Percentiles rank a stretch among this genome's conserved stretches.
phyloP scores from a whole-genome alignment of 768 basidiomycete species.

The Naganishia antarctica region DNA sequence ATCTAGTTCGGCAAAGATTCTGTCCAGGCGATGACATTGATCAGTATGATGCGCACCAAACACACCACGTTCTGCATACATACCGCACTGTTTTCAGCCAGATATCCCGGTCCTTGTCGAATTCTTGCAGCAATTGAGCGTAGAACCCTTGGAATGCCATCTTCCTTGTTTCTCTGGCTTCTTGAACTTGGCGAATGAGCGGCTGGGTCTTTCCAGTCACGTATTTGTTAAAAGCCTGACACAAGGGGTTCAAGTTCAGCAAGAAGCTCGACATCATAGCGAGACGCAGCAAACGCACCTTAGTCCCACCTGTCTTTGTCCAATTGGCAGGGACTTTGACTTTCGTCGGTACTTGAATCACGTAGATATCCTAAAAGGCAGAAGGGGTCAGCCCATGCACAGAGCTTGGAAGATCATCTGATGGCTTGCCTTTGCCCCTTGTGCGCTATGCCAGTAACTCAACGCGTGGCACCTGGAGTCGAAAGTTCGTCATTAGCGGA shows the following conservation, averaged over 20 bases:
- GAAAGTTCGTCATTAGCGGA: not conserved
- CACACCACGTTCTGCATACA: slow-evolving; percentile 18
- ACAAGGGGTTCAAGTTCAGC: slow-evolving; percentile 13
- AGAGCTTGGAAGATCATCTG: not conserved
- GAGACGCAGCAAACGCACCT: slow-evolving; percentile 54
- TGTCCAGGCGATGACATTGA: slow-evolving; percentile 33
- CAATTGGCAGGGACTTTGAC: slow-evolving; percentile 73
- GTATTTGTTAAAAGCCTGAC: slow-evolving; percentile 69
- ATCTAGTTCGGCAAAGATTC: slow-evolving; percentile 89
- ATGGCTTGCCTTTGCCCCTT: slow-evolving; percentile 67
- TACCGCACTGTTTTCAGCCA: slow-evolving; percentile 47
- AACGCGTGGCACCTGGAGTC: slow-evolving; percentile 52
- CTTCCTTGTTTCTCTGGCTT: slow-evolving; percentile 82
- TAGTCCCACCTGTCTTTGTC: slow-evolving; percentile 73
- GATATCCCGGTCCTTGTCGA: slow-evolving; percentile 43
- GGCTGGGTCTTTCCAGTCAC: slow-evolving; percentile 66
- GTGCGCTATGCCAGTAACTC: slow-evolving; percentile 69
- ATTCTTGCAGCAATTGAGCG: slow-evolving; percentile 41
- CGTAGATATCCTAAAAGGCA: slow-evolving; percentile 71
- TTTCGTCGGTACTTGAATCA: slow-evolving; percentile 65
- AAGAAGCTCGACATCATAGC: not conserved
- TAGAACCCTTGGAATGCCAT: slow-evolving; percentile 78
- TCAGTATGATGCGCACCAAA: not conserved
- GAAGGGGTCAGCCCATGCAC: not conserved
- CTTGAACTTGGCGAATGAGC: slow-evolving; percentile 76